phyloP scores from a whole-genome alignment of 208 protist species.

The Kentomonas sorsogonicus region DNA sequence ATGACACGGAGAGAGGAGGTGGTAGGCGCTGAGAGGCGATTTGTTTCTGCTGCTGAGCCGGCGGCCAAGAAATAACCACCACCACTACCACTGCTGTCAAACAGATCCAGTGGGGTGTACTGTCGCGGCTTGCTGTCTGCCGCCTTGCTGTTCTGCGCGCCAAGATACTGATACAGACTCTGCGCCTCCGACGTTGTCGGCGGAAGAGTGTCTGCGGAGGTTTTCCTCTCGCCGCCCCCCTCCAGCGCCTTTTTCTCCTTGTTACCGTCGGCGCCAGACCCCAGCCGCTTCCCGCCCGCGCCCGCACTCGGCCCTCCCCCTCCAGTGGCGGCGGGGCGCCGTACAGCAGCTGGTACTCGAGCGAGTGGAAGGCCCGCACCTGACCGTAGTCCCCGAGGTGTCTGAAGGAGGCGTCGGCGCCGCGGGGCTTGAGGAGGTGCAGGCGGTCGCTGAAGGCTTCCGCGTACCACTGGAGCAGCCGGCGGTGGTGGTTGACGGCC shows the following conservation, averaged over 20 bases:
- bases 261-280: not conserved
- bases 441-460: constrained; percentile 66
- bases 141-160: too few species aligned
- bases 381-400: constrained; percentile 89
- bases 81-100: too few species aligned
- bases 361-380: constrained; percentile 36
- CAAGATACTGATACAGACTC: too few species aligned
- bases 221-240: too few species aligned
- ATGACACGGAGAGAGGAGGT: too few species aligned
- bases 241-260: not conserved
- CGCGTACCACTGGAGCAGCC: constrained; percentile 81
- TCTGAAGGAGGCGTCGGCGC: constrained; percentile 66
- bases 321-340: constrained; percentile 20
- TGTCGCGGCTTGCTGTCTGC: too few species aligned
- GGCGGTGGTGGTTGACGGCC: constrained; percentile 65
- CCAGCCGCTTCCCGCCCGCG: constrained; percentile 7
- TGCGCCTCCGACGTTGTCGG: too few species aligned
- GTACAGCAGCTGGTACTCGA: constrained; percentile 82
- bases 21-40: too few species aligned
- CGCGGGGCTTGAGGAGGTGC: constrained; percentile 64
- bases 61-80: too few species aligned
- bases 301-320: constrained; percentile 6
- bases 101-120: too few species aligned
- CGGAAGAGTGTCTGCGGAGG: too few species aligned
- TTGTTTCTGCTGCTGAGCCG: too few species aligned